Evolutionary conservation across 805 yeast genomes (phyloP).

Genomic region (Hanseniaspora mollemarum): DNA sequence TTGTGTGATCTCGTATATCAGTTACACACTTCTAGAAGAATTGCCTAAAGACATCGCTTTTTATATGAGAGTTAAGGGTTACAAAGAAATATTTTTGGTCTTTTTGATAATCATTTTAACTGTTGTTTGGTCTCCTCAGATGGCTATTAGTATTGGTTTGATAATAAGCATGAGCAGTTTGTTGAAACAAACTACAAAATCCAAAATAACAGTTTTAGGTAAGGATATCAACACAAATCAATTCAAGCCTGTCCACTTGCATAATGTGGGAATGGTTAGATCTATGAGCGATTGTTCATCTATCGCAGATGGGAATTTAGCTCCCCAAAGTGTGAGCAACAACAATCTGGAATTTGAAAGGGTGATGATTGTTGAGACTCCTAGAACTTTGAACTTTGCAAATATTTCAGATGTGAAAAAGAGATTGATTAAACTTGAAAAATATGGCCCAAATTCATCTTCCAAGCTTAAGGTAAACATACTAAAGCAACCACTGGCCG

Average conservation of each 20-base stretch:
- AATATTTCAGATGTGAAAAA: constrained; percentile 15
- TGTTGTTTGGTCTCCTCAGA: constrained; percentile 31
- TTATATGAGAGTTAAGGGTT: constrained; percentile 36
- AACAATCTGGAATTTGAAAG: constrained; percentile 15
- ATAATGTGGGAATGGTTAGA: constrained; percentile 1
- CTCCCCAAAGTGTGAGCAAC: not conserved
- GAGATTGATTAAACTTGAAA: constrained; percentile 14
- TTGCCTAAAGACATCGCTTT: constrained; percentile 35
- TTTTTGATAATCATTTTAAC: constrained; percentile 19
- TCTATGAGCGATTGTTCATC: constrained; percentile 9
- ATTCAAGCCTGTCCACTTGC: constrained; percentile 11
- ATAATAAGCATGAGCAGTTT: constrained; percentile 30
- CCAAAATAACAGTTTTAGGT: constrained; percentile 38
- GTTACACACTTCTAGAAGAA: constrained; percentile 35
- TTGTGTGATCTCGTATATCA: constrained; percentile 37
- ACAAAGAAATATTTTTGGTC: constrained; percentile 29
- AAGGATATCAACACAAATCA: constrained; percentile 25
- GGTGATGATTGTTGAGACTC: constrained; percentile 16
- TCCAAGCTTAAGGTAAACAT: constrained; percentile 1
- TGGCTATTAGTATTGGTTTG: constrained; percentile 32
- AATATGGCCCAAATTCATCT: constrained; percentile 17
- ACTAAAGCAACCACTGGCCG: constrained; percentile 1
- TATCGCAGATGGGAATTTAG: not conserved
- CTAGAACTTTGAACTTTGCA: constrained; percentile 15
- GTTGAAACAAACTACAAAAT: constrained; percentile 33